Conservation (phyloP, 2,329 filamentous ascomycete species). For the Penicillium thymicola region DNA sequence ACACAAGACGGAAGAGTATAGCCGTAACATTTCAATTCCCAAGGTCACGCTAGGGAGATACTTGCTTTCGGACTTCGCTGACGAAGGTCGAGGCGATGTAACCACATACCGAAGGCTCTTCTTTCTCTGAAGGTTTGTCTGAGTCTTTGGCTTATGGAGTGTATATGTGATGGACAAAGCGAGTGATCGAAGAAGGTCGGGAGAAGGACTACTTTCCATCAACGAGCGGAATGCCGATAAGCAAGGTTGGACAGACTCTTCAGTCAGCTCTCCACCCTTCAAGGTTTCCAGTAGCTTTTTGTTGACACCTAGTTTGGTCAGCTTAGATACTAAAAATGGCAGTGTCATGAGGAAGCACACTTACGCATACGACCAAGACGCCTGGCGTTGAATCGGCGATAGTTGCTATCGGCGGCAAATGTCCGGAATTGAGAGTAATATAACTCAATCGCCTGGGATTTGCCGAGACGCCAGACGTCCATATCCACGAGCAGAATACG, state of each 20-base stretch:
- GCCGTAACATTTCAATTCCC: conserved; percentile 69
- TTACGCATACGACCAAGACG: conserved; percentile 85
- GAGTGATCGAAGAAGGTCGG: conserved; percentile 79
- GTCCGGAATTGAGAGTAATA: conserved; percentile 91
- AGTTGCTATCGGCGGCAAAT: conserved; percentile 86
- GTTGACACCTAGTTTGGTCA: conserved; percentile 65
- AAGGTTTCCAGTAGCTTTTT: conserved; percentile 86
- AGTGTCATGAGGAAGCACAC: conserved; percentile 30
- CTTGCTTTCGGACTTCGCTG: conserved; percentile 34
- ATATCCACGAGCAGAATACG: conserved; percentile 87
- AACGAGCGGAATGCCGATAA: conserved; percentile 75
- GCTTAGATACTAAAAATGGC: conserved; percentile 3
- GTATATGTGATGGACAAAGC: conserved; percentile 92
- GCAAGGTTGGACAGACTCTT: conserved; percentile 71
- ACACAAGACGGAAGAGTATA: conserved; percentile 77
- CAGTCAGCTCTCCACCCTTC: conserved; percentile 75
- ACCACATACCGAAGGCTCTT: conserved; percentile 42
- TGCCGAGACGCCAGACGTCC: conserved; percentile 84
- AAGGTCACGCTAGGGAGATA: conserved; percentile 63
- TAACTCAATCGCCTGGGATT: conserved; percentile 71
- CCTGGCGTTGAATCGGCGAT: conserved; percentile 87
- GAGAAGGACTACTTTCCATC: conserved; percentile 74
- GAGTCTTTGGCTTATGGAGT: conserved; percentile 62
- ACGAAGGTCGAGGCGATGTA: conserved; percentile 27
- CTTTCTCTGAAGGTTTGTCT: conserved; percentile 43